Conservation (phyloP, 2,329 filamentous ascomycete species). For the Stachybotrys chlorohalonatus region DNA sequence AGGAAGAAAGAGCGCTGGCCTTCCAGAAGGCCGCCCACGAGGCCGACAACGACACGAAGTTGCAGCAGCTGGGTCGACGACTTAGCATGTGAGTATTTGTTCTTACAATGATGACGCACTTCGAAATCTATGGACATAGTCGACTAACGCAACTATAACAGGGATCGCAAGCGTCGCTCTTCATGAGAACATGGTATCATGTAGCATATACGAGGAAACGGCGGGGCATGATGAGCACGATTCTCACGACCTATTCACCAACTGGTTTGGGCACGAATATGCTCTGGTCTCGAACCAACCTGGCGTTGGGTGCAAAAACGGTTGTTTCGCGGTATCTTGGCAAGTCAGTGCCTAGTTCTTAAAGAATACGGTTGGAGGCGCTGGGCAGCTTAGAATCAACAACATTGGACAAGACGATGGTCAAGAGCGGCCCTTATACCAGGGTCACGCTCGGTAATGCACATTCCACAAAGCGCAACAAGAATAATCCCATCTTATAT, state of each 20-base stretch:
- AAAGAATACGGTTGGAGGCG: neutral
- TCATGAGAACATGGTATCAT: constrained; percentile 13
- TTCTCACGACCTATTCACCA: neutral
- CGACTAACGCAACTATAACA: constrained; percentile 6
- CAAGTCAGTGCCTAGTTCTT: neutral
- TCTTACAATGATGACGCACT: neutral
- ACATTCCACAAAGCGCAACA: neutral
- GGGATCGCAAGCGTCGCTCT: constrained; percentile 17
- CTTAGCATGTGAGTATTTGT: constrained; percentile 72
- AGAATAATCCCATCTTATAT: too few relatives aligned
- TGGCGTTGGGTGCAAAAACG: neutral
- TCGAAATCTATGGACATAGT: neutral
- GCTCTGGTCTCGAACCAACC: neutral
- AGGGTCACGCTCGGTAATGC: neutral
- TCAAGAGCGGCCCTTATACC: neutral
- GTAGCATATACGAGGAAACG: constrained; percentile 11
- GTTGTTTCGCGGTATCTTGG: neutral
- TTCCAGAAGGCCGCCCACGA: constrained; percentile 79
- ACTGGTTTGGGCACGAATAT: neutral
- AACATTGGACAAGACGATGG: neutral
- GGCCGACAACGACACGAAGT: constrained; percentile 82
- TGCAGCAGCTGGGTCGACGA: constrained; percentile 79
- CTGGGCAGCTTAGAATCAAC: neutral
- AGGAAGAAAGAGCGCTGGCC: constrained; percentile 72
- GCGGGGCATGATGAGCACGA: neutral